Evolutionary conservation across 371 early-diverging fungal genomes (phyloP).

Genomic region (Conidiobolus incongruus): DNA sequence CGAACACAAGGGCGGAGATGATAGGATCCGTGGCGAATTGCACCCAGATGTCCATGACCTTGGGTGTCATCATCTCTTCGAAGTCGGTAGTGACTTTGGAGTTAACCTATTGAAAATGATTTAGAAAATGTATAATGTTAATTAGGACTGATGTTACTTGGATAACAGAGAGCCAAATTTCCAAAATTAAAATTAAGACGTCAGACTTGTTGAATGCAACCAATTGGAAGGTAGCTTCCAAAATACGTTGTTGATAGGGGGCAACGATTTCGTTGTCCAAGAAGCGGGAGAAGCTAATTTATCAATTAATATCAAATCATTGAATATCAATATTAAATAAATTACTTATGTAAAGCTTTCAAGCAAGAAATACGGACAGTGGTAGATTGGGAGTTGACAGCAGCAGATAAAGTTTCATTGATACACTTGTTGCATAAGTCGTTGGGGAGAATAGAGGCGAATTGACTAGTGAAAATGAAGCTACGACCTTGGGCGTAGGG

Average conservation of each 20-base stretch:
- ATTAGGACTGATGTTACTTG: constrained; percentile 16
- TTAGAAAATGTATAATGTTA: not conserved
- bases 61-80: constrained; percentile 43
- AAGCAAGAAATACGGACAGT: constrained; percentile 58
- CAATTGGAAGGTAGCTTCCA: constrained; percentile 36
- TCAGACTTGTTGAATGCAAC: constrained; percentile 47
- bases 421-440: constrained; percentile 43
- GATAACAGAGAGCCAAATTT: constrained; percentile 42
- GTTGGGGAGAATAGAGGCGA: constrained; percentile 44
- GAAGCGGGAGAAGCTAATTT: constrained; percentile 28
- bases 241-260: constrained; percentile 38
- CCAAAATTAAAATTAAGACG: constrained; percentile 50
- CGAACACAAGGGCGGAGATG: constrained; percentile 43
- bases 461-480: constrained; percentile 63
- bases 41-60: constrained; percentile 55
- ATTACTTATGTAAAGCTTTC: constrained; percentile 43
- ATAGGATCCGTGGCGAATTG: constrained; percentile 40
- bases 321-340: too few relatives aligned
- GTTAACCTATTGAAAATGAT: too few relatives aligned
- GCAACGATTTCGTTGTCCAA: constrained; percentile 25
- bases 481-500: constrained; percentile 24
- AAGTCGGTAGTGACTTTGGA: constrained; percentile 38
- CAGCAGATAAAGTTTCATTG: constrained; percentile 39
- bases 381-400: constrained; percentile 28
- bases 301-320: not conserved